A percentile compares a stretch with the other conserved stretches of the same genome.
Evolutionary conservation across 257 asterid species (phyloP).

Genomic region (Phtheirospermum japonicum): DNA sequence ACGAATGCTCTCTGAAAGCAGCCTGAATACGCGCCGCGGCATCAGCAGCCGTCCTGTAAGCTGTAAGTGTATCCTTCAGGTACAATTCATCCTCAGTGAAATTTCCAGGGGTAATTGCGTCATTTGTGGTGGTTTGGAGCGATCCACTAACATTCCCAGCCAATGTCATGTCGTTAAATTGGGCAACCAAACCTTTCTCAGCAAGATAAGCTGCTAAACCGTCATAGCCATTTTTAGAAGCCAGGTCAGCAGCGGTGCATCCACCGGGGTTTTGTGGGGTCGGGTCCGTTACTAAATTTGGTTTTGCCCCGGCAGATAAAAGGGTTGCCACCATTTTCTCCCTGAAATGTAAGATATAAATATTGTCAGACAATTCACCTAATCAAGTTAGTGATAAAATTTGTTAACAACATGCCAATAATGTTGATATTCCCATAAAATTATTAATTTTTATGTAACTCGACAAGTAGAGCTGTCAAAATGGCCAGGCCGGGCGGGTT

Average conservation of each 20-base stretch:
- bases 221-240: conserved; percentile 69
- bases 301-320: conserved; percentile 89
- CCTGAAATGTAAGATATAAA: conserved; percentile 45
- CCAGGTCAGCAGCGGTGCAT: conserved; percentile 86
- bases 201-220: conserved; percentile 98
- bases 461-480: too few relatives aligned
- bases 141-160: conserved; percentile 96
- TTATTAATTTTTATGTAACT: too few relatives aligned
- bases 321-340: conserved; percentile 92
- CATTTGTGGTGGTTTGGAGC: conserved; percentile 49
- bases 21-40: conserved; percentile 97
- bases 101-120: conserved; percentile 41
- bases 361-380: conserved; percentile 13
- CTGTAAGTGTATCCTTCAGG: conserved; percentile 82
- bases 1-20: conserved; percentile 84
- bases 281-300: conserved; percentile 91
- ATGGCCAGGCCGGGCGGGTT: too few relatives aligned
- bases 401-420: conserved; percentile 1
- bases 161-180: conserved; percentile 81
- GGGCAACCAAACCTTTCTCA: conserved; percentile 84
- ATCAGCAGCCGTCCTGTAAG: conserved; percentile 95
- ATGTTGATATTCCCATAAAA: background rate
- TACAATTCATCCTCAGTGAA: conserved; percentile 63
- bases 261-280: conserved; percentile 76
- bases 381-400: background rate